These are phyloP conservation scores for Rostrohypoxylon terebratum DNA, from an alignment of 495 filamentous ascomycete genomes.

Conservation along the genomic window DNA sequence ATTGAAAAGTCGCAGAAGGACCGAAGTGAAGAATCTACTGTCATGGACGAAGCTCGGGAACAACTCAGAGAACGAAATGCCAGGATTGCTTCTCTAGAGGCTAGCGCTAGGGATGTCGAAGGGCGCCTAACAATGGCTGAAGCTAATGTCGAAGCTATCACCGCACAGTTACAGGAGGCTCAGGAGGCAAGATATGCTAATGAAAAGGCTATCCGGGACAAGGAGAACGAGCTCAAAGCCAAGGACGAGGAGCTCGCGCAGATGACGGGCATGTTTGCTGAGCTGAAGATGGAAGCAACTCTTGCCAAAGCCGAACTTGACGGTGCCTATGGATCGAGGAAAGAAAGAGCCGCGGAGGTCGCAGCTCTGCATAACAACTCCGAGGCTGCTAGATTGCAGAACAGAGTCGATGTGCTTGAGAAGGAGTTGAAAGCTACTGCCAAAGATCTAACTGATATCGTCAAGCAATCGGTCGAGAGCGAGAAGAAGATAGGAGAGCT, in stretches of 20 bases:
- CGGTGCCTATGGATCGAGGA: conserved; percentile 85
- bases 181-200: conserved; percentile 52
- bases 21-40: conserved; percentile 51
- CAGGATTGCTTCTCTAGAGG: conserved; percentile 61
- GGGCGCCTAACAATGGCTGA: conserved; percentile 52
- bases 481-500: conserved; percentile 88
- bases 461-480: conserved; percentile 83
- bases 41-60: conserved; percentile 56
- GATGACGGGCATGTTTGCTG: conserved; percentile 83
- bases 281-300: conserved; percentile 89
- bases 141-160: conserved; percentile 50
- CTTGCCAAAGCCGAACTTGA: conserved; percentile 95
- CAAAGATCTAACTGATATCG: conserved; percentile 87
- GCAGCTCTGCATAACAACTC: conserved; percentile 73
- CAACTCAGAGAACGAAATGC: conserved; percentile 63
- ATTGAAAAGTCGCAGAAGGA: conserved; percentile 59
- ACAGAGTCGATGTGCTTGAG: conserved; percentile 73
- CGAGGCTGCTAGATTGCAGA: conserved; percentile 73
- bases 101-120: conserved; percentile 54
- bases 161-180: conserved; percentile 51
- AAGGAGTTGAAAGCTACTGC: conserved; percentile 84
- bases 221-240: conserved; percentile 58
- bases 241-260: conserved; percentile 75
- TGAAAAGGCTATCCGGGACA: conserved; percentile 52
- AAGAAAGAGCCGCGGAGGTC: conserved; percentile 80